Conservation (phyloP, 768 basidiomycete species). For the Roridomyces roridus region DNA sequence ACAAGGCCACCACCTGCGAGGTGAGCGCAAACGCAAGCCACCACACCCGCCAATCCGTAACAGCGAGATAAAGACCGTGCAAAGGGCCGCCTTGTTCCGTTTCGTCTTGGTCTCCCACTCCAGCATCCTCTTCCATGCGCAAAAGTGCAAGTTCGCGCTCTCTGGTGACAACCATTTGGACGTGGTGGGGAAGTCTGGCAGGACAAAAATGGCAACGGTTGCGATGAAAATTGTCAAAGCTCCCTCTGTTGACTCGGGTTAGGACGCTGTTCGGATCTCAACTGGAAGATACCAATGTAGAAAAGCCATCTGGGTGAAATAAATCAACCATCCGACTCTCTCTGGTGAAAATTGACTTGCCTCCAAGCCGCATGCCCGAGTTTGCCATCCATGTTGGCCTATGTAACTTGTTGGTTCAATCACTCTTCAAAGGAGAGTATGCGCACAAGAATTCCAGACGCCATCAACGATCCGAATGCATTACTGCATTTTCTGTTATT, state of each 20-base stretch:
- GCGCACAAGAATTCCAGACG: constrained; percentile 69
- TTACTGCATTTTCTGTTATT: constrained; percentile 43
- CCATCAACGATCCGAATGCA: constrained; percentile 84
- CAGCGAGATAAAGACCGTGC: constrained; percentile 63
- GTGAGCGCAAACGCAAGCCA: constrained; percentile 70
- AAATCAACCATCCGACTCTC: not conserved
- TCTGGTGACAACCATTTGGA: constrained; percentile 65
- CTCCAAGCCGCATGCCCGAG: constrained; percentile 83
- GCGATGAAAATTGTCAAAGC: constrained; percentile 62
- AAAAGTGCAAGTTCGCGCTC: constrained; percentile 62
- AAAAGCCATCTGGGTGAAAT: constrained; percentile 68
- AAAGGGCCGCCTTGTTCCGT: constrained; percentile 41
- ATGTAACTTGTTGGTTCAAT: too few species aligned
- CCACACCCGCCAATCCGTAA: constrained; percentile 87
- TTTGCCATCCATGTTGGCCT: constrained; percentile 71
- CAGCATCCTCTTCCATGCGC: constrained; percentile 73
- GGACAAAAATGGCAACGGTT: constrained; percentile 64
- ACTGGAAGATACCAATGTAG: constrained; percentile 49
- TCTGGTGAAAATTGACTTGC: constrained; percentile 39
- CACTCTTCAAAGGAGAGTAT: too few species aligned
- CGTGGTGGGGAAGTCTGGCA: constrained; percentile 85
- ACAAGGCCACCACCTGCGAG: constrained; percentile 65
- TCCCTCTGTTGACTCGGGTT: constrained; percentile 46
- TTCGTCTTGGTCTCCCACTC: constrained; percentile 55
- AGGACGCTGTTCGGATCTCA: not conserved